Percentiles rank a stretch among this genome's conserved stretches.
phyloP scores from a whole-genome alignment of 306 rosid genomes.

The Pyrus bretschneideri region DNA sequence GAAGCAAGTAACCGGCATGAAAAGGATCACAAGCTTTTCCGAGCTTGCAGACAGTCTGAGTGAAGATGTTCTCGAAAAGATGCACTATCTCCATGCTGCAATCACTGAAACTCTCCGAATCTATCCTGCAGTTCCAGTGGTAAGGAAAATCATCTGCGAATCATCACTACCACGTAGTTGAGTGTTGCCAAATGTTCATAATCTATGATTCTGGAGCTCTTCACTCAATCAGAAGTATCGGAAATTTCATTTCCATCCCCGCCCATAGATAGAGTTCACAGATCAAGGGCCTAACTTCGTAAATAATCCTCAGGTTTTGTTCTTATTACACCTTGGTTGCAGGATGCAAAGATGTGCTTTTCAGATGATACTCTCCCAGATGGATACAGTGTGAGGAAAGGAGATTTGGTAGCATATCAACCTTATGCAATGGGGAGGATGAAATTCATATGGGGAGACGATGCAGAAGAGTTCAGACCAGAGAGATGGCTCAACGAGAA shows the following conservation, averaged over 20 bases:
- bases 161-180: background rate
- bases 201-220: no score
- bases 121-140: constrained; percentile 78
- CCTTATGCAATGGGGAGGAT: constrained; percentile 89
- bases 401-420: constrained; percentile 53
- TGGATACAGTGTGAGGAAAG: constrained; percentile 55
- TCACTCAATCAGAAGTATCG: no score
- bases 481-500: constrained; percentile 69
- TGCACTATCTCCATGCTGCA: constrained; percentile 70
- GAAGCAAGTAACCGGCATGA: constrained; percentile 31
- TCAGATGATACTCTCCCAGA: constrained; percentile 70
- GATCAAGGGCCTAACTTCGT: background rate
- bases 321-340: constrained; percentile 4
- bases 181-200: no score
- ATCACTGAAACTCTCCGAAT: constrained; percentile 80
- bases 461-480: constrained; percentile 62
- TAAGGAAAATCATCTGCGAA: constrained; percentile 18
- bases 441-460: constrained; percentile 81
- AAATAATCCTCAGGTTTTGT: background rate
- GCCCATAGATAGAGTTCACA: background rate
- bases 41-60: constrained; percentile 39
- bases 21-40: constrained; percentile 28
- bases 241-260: background rate
- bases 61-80: constrained; percentile 53
- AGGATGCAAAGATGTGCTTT: constrained; percentile 68